These are phyloP conservation scores for Thymus quinquecostatus DNA, from an alignment of 257 asterid species.

Conservation along the genomic window DNA sequence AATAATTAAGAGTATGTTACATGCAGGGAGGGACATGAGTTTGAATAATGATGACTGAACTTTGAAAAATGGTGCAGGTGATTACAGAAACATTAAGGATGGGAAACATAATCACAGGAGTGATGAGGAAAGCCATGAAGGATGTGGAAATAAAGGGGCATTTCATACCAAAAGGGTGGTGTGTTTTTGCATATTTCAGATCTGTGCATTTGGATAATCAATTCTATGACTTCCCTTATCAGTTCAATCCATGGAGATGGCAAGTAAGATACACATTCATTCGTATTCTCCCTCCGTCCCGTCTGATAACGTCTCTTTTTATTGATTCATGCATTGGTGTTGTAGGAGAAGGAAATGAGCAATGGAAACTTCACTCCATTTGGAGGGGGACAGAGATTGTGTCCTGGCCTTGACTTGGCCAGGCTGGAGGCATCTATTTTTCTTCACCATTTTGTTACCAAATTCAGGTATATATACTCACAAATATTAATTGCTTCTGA, in stretches of 20 bases:
- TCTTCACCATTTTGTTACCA: constrained; percentile 86
- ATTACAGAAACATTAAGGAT: constrained; percentile 85
- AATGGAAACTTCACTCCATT: constrained; percentile 75
- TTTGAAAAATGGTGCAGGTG: constrained; percentile 40
- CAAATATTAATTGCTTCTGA: no score
- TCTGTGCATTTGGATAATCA: constrained; percentile 79
- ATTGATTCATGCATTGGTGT: background rate
- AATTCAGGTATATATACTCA: constrained; percentile 87
- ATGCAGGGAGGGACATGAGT: no score
- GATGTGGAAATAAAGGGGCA: constrained; percentile 85
- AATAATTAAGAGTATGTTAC: background rate
- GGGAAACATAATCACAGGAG: constrained; percentile 87
- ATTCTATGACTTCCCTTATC: constrained; percentile 64
- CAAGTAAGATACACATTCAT: constrained; percentile 57
- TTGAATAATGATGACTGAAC: background rate
- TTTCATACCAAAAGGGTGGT: constrained; percentile 84
- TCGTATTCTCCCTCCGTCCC: background rate
- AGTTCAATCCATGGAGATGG: constrained; percentile 95
- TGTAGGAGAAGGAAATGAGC: constrained; percentile 54
- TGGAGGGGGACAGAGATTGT: constrained; percentile 94
- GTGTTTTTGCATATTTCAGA: constrained; percentile 79
- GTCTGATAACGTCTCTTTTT: no score
- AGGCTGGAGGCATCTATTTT: constrained; percentile 95
- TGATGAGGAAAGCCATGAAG: constrained; percentile 82
- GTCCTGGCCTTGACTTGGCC: constrained; percentile 95